Evolutionary conservation across 495 filamentous ascomycete species (phyloP).

Genomic region (Aspergillus diversus): DNA sequence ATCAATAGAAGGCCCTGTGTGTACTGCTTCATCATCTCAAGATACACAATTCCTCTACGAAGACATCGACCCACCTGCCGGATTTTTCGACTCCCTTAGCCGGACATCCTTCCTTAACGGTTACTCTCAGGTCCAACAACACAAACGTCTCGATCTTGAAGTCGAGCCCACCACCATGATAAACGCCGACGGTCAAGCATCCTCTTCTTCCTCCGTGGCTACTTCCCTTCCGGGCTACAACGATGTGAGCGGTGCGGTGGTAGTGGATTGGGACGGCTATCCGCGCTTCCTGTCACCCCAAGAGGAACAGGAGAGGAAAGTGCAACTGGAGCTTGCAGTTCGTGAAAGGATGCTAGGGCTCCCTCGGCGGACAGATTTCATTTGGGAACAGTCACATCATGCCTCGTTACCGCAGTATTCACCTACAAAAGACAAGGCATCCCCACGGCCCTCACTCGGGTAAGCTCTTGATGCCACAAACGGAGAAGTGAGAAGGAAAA

Average conservation of each 20-base stretch:
- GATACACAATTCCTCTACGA: constrained; percentile 20
- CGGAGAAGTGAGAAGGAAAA: neutral
- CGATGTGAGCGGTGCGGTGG: constrained; percentile 36
- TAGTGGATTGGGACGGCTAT: constrained; percentile 32
- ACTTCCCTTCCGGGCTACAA: constrained; percentile 31
- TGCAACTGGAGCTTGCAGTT: constrained; percentile 28
- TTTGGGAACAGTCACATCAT: constrained; percentile 24
- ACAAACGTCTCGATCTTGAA: neutral
- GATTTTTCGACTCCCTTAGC: neutral
- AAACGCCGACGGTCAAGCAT: neutral
- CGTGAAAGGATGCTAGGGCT: constrained; percentile 37
- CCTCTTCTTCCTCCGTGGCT: neutral
- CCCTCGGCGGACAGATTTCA: constrained; percentile 29
- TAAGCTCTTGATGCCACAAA: neutral
- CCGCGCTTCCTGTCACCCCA: constrained; percentile 36
- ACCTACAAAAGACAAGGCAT: constrained; percentile 14
- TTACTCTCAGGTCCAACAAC: neutral
- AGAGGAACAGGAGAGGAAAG: constrained; percentile 30
- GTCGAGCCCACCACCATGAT: constrained; percentile 7
- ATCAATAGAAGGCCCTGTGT: neutral
- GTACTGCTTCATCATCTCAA: neutral
- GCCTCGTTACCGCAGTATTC: constrained; percentile 29
- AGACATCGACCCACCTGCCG: constrained; percentile 25
- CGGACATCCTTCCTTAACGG: constrained; percentile 2
- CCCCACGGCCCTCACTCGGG: neutral